Percentiles rank a stretch among this genome's conserved stretches.
Evolutionary conservation across 1,284 basidiomycete genomes (phyloP).

Genomic region (Cryptococcus amylolentus): DNA sequence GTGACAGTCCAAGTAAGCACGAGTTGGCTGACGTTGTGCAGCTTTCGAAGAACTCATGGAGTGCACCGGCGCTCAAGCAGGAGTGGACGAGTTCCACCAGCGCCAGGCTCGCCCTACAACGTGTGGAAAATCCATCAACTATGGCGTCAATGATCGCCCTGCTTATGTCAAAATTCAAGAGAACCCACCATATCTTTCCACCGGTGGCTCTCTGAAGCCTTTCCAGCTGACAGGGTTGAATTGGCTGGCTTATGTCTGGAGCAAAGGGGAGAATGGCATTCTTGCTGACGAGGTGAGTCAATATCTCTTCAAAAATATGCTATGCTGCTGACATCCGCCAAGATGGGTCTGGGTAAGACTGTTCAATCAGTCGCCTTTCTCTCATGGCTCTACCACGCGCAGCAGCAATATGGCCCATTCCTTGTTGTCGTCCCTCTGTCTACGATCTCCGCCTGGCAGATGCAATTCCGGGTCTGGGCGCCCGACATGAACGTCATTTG

Average conservation of each 20-base stretch:
- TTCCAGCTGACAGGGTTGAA: slow-evolving; percentile 98
- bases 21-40: slow-evolving; percentile 10
- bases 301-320: not conserved
- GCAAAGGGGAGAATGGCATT: slow-evolving; percentile 91
- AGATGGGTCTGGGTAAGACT: slow-evolving; percentile 97
- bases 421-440: slow-evolving; percentile 97
- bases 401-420: slow-evolving; percentile 94
- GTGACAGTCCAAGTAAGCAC: slow-evolving; percentile 5
- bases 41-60: slow-evolving; percentile 66
- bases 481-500: slow-evolving; percentile 96
- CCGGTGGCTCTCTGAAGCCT: slow-evolving; percentile 87
- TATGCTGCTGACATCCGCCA: not conserved
- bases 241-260: slow-evolving; percentile 97
- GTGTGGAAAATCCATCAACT: slow-evolving; percentile 77
- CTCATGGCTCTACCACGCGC: slow-evolving; percentile 90
- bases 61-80: slow-evolving; percentile 52
- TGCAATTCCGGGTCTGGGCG: slow-evolving; percentile 91
- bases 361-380: slow-evolving; percentile 96
- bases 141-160: slow-evolving; percentile 69
- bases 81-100: slow-evolving; percentile 75
- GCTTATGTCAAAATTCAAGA: slow-evolving; percentile 79
- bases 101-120: slow-evolving; percentile 77
- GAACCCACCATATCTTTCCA: slow-evolving; percentile 85
- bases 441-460: slow-evolving; percentile 97
- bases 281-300: slow-evolving; percentile 78